A percentile compares a stretch with the other conserved stretches of the same genome.
These are phyloP conservation scores for Suillus americanus DNA, from an alignment of 768 basidiomycete genomes.

Conservation along the genomic window DNA sequence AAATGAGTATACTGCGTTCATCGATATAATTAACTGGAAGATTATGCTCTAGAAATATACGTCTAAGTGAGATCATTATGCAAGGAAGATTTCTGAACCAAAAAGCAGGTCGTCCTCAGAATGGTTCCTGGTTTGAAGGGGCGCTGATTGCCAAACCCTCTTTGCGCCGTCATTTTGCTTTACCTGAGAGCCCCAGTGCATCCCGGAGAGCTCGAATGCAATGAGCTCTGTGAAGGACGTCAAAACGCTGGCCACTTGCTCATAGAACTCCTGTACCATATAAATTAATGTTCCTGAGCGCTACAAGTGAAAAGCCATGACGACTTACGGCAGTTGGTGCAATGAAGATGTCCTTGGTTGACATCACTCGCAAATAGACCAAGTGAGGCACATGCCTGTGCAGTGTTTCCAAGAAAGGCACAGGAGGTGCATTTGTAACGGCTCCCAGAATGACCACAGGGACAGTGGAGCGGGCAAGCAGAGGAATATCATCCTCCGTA, in stretches of 20 bases:
- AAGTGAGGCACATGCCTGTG: constrained; percentile 58
- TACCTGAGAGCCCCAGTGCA: constrained; percentile 68
- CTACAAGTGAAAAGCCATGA: constrained; percentile 3
- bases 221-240: constrained; percentile 59
- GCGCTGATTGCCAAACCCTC: constrained; percentile 54
- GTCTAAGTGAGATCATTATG: constrained; percentile 23
- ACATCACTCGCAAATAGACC: constrained; percentile 64
- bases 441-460: constrained; percentile 57
- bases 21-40: constrained; percentile 13
- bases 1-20: background rate
- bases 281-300: constrained; percentile 22
- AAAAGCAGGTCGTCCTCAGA: constrained; percentile 33
- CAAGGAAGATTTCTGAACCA: constrained; percentile 27
- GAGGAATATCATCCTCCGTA: constrained; percentile 52
- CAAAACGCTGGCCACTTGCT: constrained; percentile 56
- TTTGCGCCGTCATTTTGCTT: constrained; percentile 42
- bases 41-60: background rate
- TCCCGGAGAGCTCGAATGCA: constrained; percentile 72
- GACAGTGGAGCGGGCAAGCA: constrained; percentile 48
- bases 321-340: constrained; percentile 51
- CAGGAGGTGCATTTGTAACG: constrained; percentile 56
- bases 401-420: constrained; percentile 56
- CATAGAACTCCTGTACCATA: constrained; percentile 53
- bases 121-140: constrained; percentile 34
- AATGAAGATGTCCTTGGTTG: constrained; percentile 50